phyloP scores from a whole-genome alignment of 352 stramenopile genomes.

The Globisporangium canariense region DNA sequence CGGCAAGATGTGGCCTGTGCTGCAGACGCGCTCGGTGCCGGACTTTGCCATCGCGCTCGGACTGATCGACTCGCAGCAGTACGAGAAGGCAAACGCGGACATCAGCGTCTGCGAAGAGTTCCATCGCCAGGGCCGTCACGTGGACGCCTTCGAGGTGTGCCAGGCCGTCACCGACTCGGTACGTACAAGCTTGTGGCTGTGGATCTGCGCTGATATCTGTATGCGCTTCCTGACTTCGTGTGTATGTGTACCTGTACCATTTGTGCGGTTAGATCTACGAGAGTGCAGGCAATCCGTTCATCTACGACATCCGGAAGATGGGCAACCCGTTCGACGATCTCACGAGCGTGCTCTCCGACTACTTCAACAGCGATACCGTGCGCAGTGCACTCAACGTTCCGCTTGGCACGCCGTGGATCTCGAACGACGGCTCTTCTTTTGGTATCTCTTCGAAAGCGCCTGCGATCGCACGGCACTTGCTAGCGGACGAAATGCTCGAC shows the following conservation, averaged over 20 bases:
- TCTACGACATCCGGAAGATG: conserved; percentile 78
- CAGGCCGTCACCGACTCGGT: conserved; percentile 60
- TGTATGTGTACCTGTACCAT: neutral
- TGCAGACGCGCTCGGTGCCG: conserved; percentile 76
- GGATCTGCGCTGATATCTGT: neutral
- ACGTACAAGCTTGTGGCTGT: neutral
- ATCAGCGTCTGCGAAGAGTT: conserved; percentile 78
- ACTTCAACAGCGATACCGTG: conserved; percentile 81
- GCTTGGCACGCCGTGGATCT: conserved; percentile 55
- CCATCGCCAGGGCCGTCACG: conserved; percentile 62
- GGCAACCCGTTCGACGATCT: conserved; percentile 57
- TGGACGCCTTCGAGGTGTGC: conserved; percentile 74
- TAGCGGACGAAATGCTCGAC: conserved; percentile 75
- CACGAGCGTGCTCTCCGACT: conserved; percentile 55
- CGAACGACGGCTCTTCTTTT: conserved; percentile 57
- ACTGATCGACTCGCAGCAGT: conserved; percentile 82
- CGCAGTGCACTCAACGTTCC: conserved; percentile 85
- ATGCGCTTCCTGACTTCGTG: neutral
- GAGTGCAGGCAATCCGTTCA: conserved; percentile 73
- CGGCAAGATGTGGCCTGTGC: conserved; percentile 78
- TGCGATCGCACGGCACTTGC: conserved; percentile 62
- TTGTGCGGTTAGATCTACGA: conserved; percentile 50
- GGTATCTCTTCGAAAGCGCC: conserved; percentile 50
- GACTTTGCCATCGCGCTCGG: conserved; percentile 80
- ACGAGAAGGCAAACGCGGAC: conserved; percentile 63